Evolutionary conservation across 768 basidiomycete genomes (phyloP).

Genomic region (Lanmaoa rubissima): DNA sequence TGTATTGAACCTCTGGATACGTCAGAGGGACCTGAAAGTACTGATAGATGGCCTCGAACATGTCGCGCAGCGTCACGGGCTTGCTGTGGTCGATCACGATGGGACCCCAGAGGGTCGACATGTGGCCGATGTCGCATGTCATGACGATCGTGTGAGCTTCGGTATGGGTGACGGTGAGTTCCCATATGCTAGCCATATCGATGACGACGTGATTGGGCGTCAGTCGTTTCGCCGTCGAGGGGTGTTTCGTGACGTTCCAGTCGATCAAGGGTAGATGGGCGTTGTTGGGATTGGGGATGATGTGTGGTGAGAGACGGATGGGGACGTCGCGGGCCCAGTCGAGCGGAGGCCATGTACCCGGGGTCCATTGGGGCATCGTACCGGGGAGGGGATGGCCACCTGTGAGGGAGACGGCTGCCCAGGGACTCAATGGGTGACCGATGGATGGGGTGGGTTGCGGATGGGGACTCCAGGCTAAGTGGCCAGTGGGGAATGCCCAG

Average conservation of each 20-base stretch:
- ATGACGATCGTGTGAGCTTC: constrained; percentile 22
- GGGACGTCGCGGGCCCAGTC: constrained; percentile 22
- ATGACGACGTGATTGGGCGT: constrained; percentile 28
- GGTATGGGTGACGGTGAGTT: constrained; percentile 23
- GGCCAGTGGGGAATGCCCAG: constrained; percentile 26
- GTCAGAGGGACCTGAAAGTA: constrained; percentile 49
- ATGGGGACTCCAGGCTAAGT: constrained; percentile 28
- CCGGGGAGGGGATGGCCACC: constrained; percentile 26
- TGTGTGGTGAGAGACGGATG: constrained; percentile 24
- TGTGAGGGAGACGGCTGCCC: constrained; percentile 15
- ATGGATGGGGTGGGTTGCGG: constrained; percentile 14
- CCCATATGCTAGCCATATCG: constrained; percentile 17
- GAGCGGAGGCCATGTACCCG: constrained; percentile 29
- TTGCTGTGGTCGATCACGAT: constrained; percentile 39
- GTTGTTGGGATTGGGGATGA: constrained; percentile 35
- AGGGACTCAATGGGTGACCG: constrained; percentile 11
- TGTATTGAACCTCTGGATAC: constrained; percentile 23
- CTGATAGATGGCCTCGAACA: constrained; percentile 47
- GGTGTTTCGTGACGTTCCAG: constrained; percentile 39
- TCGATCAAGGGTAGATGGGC: constrained; percentile 28
- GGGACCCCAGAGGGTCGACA: constrained; percentile 45
- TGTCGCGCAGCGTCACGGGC: constrained; percentile 40
- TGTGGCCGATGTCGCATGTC: constrained; percentile 20
- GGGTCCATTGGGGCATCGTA: constrained; percentile 26
- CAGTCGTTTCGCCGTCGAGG: constrained; percentile 30